Base-by-base conservation (phyloP, 805 yeast genomes). In the Cephaloascus albidus region DNA sequence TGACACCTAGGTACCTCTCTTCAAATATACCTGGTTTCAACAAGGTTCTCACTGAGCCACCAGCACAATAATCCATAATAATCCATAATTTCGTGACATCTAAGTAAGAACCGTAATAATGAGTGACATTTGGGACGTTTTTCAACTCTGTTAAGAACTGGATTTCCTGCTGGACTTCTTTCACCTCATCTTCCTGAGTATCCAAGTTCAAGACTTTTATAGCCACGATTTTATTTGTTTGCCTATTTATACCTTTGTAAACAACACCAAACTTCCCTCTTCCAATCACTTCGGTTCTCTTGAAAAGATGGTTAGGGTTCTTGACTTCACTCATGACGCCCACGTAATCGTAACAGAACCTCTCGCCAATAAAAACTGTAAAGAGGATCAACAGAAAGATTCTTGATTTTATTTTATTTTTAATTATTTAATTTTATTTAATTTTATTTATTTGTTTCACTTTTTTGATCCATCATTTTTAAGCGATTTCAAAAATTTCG, bases 231-330 rank as follows among this genome's bases (percentile, higher is more conserved):
- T 81, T 81, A 47, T 78, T 79, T 4, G 94, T 81, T 41, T 74
- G 74, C 32, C 74, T 60, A 51, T 81, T 75, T 39, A 72, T 65
- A 17, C 95, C 98, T 57, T 88, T 89, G 60, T 90, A 93, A 3
- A 93, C 99, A 19, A 89, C 81, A 36, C 99, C 99, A 60, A 93
- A 93, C 64, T 88, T 93, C 18, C 99, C 99, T 42, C 94, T 74
- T 6, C 98, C 99, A 12, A 94, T 83, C 27, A 88, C 81, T 60
- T 93, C 97, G 12, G 90, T 81, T 36, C 96, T 72, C 51, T 82
- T 80, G 61, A 81, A 88, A 40, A 74, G 51, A 52, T 48, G 61
- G 31, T 47, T 48, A 10, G 28, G 28, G 28, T 23, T 23, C 12
- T 8, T 23, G n/a, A n/a, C n/a, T n/a, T n/a, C n/a, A n/a, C n/a